phyloP scores from a whole-genome alignment of 768 basidiomycete species.

The Clathrus columnatus region DNA sequence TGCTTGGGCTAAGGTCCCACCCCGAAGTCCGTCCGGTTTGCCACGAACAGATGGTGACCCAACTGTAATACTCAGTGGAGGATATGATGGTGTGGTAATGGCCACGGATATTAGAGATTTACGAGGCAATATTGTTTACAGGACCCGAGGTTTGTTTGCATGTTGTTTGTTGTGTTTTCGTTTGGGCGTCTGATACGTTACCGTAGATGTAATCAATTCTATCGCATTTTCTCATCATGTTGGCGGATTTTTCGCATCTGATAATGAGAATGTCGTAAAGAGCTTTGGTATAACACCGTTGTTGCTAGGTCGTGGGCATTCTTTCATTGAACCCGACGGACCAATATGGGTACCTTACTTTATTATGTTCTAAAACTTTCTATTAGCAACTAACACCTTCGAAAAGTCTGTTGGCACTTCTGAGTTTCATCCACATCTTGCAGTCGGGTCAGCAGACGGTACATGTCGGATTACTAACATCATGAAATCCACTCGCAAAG shows the following conservation, averaged over 20 bases:
- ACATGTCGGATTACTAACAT: constrained; percentile 66
- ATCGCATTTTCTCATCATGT: constrained; percentile 59
- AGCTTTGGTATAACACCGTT: constrained; percentile 61
- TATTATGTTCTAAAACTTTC: neutral
- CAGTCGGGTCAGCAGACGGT: constrained; percentile 78
- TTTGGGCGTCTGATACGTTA: neutral
- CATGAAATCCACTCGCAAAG: constrained; percentile 56
- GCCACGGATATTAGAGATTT: constrained; percentile 72
- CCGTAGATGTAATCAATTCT: constrained; percentile 59
- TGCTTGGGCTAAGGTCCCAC: constrained; percentile 65
- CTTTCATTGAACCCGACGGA: constrained; percentile 64
- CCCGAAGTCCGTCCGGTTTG: constrained; percentile 37
- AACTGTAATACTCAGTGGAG: constrained; percentile 64
- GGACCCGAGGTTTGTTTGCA: constrained; percentile 54
- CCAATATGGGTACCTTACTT: constrained; percentile 67
- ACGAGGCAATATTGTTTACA: constrained; percentile 58
- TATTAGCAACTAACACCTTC: neutral
- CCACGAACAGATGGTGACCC: constrained; percentile 48
- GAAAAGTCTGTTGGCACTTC: constrained; percentile 62
- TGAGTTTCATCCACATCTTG: constrained; percentile 82
- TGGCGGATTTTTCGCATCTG: constrained; percentile 67
- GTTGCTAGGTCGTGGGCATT: constrained; percentile 67
- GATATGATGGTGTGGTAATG: constrained; percentile 72
- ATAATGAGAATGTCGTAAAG: constrained; percentile 77
- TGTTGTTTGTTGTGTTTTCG: constrained; percentile 4